These are phyloP conservation scores for Cicer cuneatum DNA, from an alignment of 306 rosid species.

Conservation along the genomic window DNA sequence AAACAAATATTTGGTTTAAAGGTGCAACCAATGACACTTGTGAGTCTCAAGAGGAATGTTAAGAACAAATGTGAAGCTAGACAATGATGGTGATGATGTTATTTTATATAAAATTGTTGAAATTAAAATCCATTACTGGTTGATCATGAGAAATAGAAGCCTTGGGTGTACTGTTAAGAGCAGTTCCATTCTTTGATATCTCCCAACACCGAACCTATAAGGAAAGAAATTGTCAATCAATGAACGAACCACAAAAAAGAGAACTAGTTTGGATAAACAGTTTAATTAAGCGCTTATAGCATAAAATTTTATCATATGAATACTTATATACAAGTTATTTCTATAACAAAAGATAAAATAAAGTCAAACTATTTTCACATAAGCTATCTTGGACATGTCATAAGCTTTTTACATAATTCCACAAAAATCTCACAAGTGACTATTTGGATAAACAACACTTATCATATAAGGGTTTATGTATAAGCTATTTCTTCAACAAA, in stretches of 20 bases:
- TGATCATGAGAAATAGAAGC: slow-evolving; percentile 85
- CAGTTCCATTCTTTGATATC: slow-evolving; percentile 63
- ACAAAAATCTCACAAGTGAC: too few species aligned
- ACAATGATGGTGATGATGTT: too few species aligned
- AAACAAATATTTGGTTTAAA: slow-evolving; percentile 4
- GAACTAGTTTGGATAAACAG: background rate
- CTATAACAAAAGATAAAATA: too few species aligned
- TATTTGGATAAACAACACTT: too few species aligned
- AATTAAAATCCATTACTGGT: slow-evolving; percentile 57
- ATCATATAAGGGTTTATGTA: too few species aligned
- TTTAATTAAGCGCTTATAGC: too few species aligned
- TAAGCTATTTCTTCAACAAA: background rate
- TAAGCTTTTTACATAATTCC: too few species aligned
- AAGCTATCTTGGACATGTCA: too few species aligned
- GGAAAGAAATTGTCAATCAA: background rate
- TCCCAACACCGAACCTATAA: slow-evolving; percentile 87
- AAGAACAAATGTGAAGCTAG: too few species aligned
- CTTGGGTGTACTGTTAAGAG: slow-evolving; percentile 66
- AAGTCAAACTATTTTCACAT: too few species aligned
- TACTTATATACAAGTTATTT: too few species aligned
- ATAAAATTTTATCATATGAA: too few species aligned
- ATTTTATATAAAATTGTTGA: background rate
- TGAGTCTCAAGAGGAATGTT: background rate
- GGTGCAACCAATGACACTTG: slow-evolving; percentile 3
- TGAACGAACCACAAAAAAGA: slow-evolving; percentile 1